A percentile compares a stretch with the other conserved stretches of the same genome.
Conservation (phyloP, 2,329 filamentous ascomycete species). For the Trichoderma endophyticum region DNA sequence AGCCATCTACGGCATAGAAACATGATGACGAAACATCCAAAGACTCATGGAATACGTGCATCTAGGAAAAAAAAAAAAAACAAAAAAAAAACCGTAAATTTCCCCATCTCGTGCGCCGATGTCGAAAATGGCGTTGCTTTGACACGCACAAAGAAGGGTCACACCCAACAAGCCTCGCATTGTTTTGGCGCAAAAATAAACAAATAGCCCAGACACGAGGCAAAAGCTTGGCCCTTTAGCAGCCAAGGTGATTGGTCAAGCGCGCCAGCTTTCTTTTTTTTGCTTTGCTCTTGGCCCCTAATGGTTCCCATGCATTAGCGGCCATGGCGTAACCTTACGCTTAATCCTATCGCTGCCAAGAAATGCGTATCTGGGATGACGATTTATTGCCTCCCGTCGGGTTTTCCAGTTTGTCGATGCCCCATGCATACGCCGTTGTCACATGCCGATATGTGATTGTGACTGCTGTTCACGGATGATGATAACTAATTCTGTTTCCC, state of each 20-base stretch:
- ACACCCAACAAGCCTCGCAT: background rate
- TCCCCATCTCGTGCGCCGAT: background rate
- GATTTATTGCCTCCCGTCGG: background rate
- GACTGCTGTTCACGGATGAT: background rate
- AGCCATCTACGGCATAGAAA: too few species aligned
- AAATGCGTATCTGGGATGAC: slow-evolving; percentile 8
- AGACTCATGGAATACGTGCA: background rate
- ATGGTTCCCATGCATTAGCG: slow-evolving; percentile 4
- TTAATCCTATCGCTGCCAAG: slow-evolving; percentile 17
- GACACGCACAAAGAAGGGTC: background rate
- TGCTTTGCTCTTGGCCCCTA: background rate
- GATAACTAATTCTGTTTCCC: background rate
- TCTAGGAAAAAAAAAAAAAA: background rate
- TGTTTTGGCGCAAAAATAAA: background rate
- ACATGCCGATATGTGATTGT: background rate
- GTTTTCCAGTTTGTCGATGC: background rate
- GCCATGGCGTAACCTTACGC: slow-evolving; percentile 15
- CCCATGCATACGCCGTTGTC: background rate
- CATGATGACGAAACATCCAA: too few species aligned
- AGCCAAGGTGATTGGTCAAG: background rate
- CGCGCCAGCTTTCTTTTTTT: background rate
- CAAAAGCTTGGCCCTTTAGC: background rate
- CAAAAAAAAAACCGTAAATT: background rate
- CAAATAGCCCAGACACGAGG: background rate
- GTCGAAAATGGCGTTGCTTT: background rate